A percentile compares a stretch with the other conserved stretches of the same genome.
These are phyloP conservation scores for Mediolabrus comicus DNA, from an alignment of 108 stramenopile genomes.

Conservation along the genomic window DNA sequence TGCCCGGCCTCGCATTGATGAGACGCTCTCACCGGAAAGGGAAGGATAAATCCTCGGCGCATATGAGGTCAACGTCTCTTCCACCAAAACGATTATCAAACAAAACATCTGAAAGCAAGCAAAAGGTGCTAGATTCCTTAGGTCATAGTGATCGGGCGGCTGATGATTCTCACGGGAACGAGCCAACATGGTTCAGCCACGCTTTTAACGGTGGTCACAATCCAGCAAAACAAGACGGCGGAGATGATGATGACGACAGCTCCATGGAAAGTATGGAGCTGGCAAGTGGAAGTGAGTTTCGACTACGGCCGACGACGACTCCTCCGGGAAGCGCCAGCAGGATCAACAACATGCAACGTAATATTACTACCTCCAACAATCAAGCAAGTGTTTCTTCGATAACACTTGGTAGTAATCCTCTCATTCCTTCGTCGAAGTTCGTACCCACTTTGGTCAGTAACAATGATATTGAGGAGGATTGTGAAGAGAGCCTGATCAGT, in stretches of 20 bases:
- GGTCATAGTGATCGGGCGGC: neutral
- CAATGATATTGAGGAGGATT: neutral
- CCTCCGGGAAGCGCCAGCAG: neutral
- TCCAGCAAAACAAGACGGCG: neutral
- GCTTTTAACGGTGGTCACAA: neutral
- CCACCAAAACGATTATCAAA: neutral
- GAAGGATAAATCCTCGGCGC: neutral
- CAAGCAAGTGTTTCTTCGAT: neutral
- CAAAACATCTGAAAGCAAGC: neutral
- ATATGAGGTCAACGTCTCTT: neutral
- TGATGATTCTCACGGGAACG: neutral
- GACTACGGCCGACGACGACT: neutral
- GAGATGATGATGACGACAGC: neutral
- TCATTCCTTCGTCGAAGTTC: neutral
- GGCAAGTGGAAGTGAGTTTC: neutral
- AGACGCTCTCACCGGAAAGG: neutral
- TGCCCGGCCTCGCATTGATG: neutral
- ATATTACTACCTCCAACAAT: neutral
- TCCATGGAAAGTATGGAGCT: constrained; percentile 1
- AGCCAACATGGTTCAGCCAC: neutral
- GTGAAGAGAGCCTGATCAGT: neutral
- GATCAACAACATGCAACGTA: neutral
- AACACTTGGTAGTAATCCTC: neutral
- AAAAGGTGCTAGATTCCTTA: neutral
- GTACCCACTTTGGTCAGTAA: neutral